Conservation (phyloP, 768 basidiomycete species). For the Xanthoconium purpureum region DNA sequence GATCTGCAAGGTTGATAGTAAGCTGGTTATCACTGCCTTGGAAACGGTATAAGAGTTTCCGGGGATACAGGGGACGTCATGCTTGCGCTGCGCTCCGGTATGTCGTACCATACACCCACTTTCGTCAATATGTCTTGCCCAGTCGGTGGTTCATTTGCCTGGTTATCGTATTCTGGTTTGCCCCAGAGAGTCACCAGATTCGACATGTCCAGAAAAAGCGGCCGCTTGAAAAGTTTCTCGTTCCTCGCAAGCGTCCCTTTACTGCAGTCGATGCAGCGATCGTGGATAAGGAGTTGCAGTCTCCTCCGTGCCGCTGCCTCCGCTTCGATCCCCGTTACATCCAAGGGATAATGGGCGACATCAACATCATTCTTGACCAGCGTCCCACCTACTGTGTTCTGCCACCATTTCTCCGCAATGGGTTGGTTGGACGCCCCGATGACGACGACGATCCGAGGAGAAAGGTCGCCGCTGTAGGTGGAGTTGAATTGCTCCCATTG, state of each 20-base stretch:
- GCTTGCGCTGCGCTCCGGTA: background rate
- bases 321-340: background rate
- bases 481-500: constrained; percentile 28
- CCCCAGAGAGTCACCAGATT: constrained; percentile 8
- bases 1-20: background rate
- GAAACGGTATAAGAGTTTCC: background rate
- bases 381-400: background rate
- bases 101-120: constrained; percentile 17
- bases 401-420: constrained; percentile 26
- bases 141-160: background rate
- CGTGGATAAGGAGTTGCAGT: constrained; percentile 17
- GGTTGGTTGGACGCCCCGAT: constrained; percentile 12
- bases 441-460: constrained; percentile 25
- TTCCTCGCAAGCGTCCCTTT: constrained; percentile 4
- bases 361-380: constrained; percentile 2
- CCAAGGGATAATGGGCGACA: constrained; percentile 9
- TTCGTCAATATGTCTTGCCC: constrained; percentile 20
- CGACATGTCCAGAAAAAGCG: constrained; percentile 13
- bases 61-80: background rate
- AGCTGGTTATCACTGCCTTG: background rate
- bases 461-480: constrained; percentile 27
- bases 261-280: constrained; percentile 22
- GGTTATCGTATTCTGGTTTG: constrained; percentile 2
- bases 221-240: constrained; percentile 14
- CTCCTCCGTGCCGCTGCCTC: background rate